Evolutionary conservation across 2,329 filamentous ascomycete genomes (phyloP).

Genomic region (Daldinia sp.): DNA sequence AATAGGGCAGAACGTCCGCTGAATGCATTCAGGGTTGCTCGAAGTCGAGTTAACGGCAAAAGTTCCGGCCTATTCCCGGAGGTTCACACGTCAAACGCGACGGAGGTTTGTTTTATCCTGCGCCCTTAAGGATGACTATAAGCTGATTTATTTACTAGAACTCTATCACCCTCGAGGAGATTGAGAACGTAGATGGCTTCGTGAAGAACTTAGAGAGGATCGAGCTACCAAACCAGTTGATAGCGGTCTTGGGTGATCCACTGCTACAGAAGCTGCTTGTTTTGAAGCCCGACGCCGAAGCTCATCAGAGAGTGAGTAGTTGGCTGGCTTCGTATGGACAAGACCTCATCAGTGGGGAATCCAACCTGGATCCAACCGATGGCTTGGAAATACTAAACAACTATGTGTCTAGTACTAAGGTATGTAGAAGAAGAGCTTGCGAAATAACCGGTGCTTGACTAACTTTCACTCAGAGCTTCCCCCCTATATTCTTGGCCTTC

Average conservation of each 20-base stretch:
- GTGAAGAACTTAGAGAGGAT: slow-evolving; percentile 81
- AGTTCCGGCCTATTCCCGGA: slow-evolving; percentile 70
- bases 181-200: slow-evolving; percentile 77
- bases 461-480: slow-evolving; percentile 56
- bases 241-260: slow-evolving; percentile 80
- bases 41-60: slow-evolving; percentile 61
- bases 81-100: slow-evolving; percentile 80
- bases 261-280: slow-evolving; percentile 82
- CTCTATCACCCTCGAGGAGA: slow-evolving; percentile 79
- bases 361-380: slow-evolving; percentile 63
- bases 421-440: slow-evolving; percentile 48
- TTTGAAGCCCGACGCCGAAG: slow-evolving; percentile 68
- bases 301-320: slow-evolving; percentile 65
- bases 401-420: slow-evolving; percentile 69
- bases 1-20: slow-evolving; percentile 56
- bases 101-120: slow-evolving; percentile 63
- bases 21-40: slow-evolving; percentile 73
- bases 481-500: slow-evolving; percentile 63
- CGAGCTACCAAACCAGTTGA: slow-evolving; percentile 83
- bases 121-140: slow-evolving; percentile 31
- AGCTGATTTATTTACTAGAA: slow-evolving; percentile 58
- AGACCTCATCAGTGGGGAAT: slow-evolving; percentile 66
- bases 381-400: slow-evolving; percentile 67
- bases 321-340: slow-evolving; percentile 70
- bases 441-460: slow-evolving; percentile 34